Evolutionary conservation across 2,329 filamentous ascomycete species (phyloP).

Genomic region (Cladosporium colombiae): DNA sequence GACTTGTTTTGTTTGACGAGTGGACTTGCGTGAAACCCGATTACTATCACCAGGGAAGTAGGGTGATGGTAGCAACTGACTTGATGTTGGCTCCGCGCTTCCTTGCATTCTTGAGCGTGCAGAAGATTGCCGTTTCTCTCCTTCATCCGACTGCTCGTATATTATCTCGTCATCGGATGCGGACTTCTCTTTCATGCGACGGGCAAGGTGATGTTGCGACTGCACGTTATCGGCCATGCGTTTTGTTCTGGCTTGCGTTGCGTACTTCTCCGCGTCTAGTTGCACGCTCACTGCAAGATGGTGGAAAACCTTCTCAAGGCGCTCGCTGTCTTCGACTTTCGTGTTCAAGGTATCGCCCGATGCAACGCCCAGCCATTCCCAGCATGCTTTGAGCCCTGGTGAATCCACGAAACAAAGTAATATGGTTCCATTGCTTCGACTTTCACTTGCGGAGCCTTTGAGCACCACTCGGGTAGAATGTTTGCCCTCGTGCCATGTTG

Average conservation of each 20-base stretch:
- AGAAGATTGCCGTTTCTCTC: background rate
- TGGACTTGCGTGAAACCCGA: constrained; percentile 22
- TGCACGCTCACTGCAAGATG: background rate
- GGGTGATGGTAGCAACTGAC: background rate
- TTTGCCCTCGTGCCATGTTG: background rate
- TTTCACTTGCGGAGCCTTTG: background rate
- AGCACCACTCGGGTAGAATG: background rate
- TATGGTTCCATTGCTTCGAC: background rate
- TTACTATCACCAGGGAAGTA: background rate
- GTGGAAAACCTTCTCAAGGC: background rate
- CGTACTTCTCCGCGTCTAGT: background rate
- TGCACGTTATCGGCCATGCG: background rate
- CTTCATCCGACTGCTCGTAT: background rate
- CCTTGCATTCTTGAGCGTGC: background rate
- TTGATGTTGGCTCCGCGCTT: too few species aligned
- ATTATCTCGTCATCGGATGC: background rate
- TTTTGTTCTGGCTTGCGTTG: background rate
- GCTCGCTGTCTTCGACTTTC: too few species aligned
- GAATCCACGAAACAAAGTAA: background rate
- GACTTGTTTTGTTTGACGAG: constrained; percentile 24
- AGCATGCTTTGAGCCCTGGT: background rate
- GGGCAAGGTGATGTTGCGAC: background rate
- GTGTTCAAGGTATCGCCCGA: background rate
- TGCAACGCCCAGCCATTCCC: background rate
- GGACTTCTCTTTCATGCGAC: background rate